Evolutionary conservation across 2,329 filamentous ascomycete genomes (phyloP), one percentile per base, ranked within the genome.

Genomic region (Fusarium mundagurra): DNA sequence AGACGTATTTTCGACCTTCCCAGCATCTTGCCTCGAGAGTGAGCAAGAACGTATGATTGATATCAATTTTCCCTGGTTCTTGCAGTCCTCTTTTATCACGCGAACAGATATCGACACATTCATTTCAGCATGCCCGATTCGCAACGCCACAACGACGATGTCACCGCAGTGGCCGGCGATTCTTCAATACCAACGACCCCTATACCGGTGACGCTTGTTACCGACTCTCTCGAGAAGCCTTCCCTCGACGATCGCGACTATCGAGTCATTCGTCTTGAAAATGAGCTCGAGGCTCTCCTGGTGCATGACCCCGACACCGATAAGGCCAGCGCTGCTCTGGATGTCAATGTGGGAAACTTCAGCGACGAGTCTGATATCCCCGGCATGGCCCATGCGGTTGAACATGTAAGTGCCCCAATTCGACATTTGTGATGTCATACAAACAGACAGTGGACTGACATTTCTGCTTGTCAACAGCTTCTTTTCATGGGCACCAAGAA

Each of bases 401-500:
- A 98, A 86, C 96, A 98, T 88, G 89, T 91, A 85, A 82, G 84
- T 66, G 67, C 29, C 61, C 47, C 58, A 38, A 57, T 31, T 50
- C 18, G 38, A 39, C 55, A 36, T 12, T 18, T 58, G 60, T 45
- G 38, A 58, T 61, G 41, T 18, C 20, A n/a, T 39, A 27, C 5
- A 38, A 13, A 34, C 36, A 51, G n/a, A n/a, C n/a, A 36, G 33
- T 45, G 55, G 45, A 50, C 75, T 79, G 57, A 79, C 59, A 18
- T 38, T 44, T 41, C 57, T 39, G 12, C 31, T 61, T 33, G 12
- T n/a, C 17, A 39, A 38, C 60, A 92, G 88, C 86, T 98, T 74
- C 86, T 99, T 31, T 99, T 99, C 86, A 98, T 99, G 96, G 96
- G 96, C 57, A 99, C 96, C 13, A 93, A 98, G 83, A 99, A 98